Conservation (phyloP, 208 protist genomes). For the Leishmania mexicana region DNA sequence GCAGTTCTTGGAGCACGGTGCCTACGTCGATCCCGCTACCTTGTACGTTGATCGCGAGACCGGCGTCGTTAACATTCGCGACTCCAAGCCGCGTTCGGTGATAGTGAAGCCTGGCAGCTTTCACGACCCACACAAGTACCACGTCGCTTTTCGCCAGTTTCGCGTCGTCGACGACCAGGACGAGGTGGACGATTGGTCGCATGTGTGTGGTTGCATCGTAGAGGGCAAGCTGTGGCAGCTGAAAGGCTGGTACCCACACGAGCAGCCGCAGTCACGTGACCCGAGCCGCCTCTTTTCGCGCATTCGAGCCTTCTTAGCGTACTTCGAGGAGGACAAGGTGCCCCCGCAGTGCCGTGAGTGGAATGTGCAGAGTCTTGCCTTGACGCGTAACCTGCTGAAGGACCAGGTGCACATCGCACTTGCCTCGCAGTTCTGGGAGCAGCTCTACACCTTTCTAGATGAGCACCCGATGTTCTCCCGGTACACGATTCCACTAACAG, state of each 20-base stretch:
- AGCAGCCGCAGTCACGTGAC: constrained; percentile 27
- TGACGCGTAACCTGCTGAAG: constrained; percentile 77
- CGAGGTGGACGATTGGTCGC: constrained; percentile 75
- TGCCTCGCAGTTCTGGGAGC: constrained; percentile 83
- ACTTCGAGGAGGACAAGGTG: constrained; percentile 90
- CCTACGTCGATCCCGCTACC: constrained; percentile 77
- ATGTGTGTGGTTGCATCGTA: constrained; percentile 87
- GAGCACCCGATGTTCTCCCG: constrained; percentile 74
- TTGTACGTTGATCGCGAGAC: constrained; percentile 76
- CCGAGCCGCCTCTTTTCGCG: constrained; percentile 75
- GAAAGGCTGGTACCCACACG: constrained; percentile 62
- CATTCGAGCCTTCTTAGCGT: constrained; percentile 81
- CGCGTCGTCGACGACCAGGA: constrained; percentile 79
- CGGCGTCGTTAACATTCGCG: constrained; percentile 63
- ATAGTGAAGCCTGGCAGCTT: constrained; percentile 79
- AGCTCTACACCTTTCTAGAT: constrained; percentile 81
- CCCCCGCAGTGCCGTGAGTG: constrained; percentile 74
- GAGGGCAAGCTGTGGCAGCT: constrained; percentile 85
- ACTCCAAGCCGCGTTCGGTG: constrained; percentile 72
- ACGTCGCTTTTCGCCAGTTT: constrained; percentile 70
- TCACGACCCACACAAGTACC: constrained; percentile 67
- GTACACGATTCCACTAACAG: constrained; percentile 66
- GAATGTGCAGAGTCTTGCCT: constrained; percentile 71
- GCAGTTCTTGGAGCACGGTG: constrained; percentile 76
- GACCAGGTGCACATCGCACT: constrained; percentile 80